Base-by-base conservation (phyloP, 176 grass and related monocot species). In the Phyllostachys edulis region DNA sequence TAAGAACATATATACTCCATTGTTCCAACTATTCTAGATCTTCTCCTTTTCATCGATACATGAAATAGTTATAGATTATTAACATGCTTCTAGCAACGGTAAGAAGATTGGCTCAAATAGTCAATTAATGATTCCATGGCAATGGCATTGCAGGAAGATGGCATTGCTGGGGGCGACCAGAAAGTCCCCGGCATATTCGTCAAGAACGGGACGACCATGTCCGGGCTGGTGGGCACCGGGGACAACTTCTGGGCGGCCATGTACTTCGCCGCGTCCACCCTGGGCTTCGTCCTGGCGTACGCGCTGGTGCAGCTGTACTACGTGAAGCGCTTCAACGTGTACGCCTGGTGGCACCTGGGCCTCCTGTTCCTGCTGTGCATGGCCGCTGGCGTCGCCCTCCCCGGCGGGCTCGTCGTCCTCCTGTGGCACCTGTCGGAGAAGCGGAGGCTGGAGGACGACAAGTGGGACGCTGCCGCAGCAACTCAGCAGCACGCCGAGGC, bases 151-250 rank as follows among this genome's bases (percentile, higher is more conserved):
- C 85, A 98, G 96, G 96, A 98, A 80, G 96, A 98, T 5, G 92
- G 96, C 64, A 84, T 90, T 21, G 46, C 85, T 44, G 62, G 67
- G 79, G 83, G 83, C 24, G 85, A 81, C 3, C 44, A 81, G 63
- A 94, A 88, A 38, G 20, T 24, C 42, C 71, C 85, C 7, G 89
- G 93, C 69, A 82, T 95, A 42, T 93, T 87, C 85, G 83, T 90
- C 52, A 94, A 88, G 78, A 93, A 90, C 63, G 91, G 89, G 37
- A 81, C 77, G 34, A 73, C 51, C 75, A 92, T 98, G 87, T 95
- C 96, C 11, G 86, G 89, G 29, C 89, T 98, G 64, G 96, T 98
- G 6, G 96, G 96, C 80, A 98, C 96, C 2, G 96, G 96, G 32
- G 80, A 95, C 77, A 94, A 90, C 71, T 73, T 95, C 73, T 98